These are phyloP conservation scores for Pythium brachiatum DNA, from an alignment of 352 stramenopile species.

Conservation along the genomic window DNA sequence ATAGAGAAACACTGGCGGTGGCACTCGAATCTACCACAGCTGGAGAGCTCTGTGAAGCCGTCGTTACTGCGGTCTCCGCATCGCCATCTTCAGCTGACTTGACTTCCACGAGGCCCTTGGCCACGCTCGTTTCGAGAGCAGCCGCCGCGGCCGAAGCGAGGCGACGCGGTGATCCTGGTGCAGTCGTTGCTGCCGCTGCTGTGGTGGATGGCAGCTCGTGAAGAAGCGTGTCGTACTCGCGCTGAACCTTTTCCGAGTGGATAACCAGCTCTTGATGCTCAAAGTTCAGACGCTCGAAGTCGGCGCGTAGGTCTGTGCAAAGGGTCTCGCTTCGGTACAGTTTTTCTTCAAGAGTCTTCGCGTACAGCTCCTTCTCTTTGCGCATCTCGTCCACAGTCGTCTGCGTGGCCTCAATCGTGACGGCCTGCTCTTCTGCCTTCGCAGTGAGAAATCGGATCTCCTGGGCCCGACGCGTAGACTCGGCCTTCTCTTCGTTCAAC, in stretches of 20 bases:
- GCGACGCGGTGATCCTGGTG: conserved; percentile 17
- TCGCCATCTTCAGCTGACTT: conserved; percentile 35
- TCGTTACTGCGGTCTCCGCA: conserved; percentile 15
- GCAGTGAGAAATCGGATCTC: conserved; percentile 71
- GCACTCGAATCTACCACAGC: neutral
- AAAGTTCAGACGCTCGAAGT: conserved; percentile 78
- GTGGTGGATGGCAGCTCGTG: conserved; percentile 43
- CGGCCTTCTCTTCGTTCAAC: conserved; percentile 73
- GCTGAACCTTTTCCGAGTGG: conserved; percentile 73
- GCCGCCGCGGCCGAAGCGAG: conserved; percentile 1
- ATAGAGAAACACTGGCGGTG: neutral
- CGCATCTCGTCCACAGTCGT: conserved; percentile 61
- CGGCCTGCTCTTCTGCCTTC: conserved; percentile 58
- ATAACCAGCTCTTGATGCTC: conserved; percentile 82
- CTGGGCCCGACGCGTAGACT: conserved; percentile 68
- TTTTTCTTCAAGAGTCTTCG: conserved; percentile 63
- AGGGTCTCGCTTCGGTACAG: conserved; percentile 59
- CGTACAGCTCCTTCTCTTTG: conserved; percentile 63
- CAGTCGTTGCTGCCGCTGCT: conserved; percentile 20
- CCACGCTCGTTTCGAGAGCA: neutral
- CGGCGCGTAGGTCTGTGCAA: conserved; percentile 50
- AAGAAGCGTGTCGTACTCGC: conserved; percentile 61
- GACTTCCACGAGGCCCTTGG: neutral
- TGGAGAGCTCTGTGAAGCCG: neutral
- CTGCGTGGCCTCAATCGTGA: conserved; percentile 58